Evolutionary conservation across 371 early-diverging fungal species (phyloP), one percentile per base, ranked within the genome.

Genomic region (Saksenaea oblongispora): DNA sequence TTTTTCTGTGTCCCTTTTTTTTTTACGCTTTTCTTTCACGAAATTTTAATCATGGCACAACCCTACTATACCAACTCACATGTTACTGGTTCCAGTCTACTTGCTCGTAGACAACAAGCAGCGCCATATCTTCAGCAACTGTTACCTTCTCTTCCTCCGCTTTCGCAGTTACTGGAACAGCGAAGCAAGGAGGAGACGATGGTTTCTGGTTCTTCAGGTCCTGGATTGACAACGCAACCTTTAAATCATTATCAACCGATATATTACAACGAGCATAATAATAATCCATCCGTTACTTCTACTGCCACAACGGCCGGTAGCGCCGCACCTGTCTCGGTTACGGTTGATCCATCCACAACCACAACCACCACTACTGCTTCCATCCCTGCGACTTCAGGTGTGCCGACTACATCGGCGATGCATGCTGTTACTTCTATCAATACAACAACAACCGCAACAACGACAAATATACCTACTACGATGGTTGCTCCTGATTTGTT

Each of bases 71-170:
- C 51, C n/a, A 47, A 47, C 51, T 47, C 51, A 26, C 51, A 47
- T 47, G 27, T 47, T 22, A 47, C n/a, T 22, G 51, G 22, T 28
- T 17, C 56, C 8, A 67, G 55, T 56, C 70, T 78, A 17, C 65
- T 78, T 34, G 67, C 71, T 51, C 73, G 75, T 62, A 62, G 79
- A 59, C 73, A 78, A 41, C 78, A 78, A 47, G 65, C 36, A 10
- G 63, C 69, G 17, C 62, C 67, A 9, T 78, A 66, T 58, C 28
- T 78, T 5, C 73, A 75, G 27, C 73, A 63, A 44, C 55, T 78
- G 39, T 51, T 75, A 58, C 75, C 74, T 34, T 71, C 66, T 18
- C 47, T 74, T 41, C 76, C 79, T 27, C 69, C 76, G 10, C 64
- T 75, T 18, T 73, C 75, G 15, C 68, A 75, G 41, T 44, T 79